phyloP scores from a whole-genome alignment of 257 asterid species.

The Plantago major region DNA sequence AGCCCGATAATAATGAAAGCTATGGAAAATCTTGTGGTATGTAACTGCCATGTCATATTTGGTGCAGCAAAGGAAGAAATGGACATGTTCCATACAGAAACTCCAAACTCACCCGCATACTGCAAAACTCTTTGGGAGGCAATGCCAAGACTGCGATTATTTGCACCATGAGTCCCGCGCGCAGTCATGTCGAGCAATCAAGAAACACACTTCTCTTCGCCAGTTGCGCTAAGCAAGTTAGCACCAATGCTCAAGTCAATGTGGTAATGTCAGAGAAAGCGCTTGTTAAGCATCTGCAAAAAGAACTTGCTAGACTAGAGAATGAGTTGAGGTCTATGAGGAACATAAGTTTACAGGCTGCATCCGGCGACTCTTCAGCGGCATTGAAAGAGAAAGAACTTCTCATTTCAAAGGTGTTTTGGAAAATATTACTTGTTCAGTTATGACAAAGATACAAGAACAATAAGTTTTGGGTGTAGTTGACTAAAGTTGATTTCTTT shows the following conservation, averaged over 20 bases:
- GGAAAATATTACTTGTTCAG: not conserved
- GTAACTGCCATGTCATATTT: not conserved
- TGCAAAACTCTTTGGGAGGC: conserved; percentile 85
- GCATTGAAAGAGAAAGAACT: conserved; percentile 67
- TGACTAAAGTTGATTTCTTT: not conserved
- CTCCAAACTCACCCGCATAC: conserved; percentile 88
- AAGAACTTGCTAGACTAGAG: conserved; percentile 68
- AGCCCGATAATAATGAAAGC: too few relatives aligned
- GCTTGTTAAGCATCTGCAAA: conserved; percentile 78
- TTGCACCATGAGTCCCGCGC: conserved; percentile 98
- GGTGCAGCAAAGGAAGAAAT: conserved; percentile 78
- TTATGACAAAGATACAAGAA: not conserved
- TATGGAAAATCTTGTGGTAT: not conserved
- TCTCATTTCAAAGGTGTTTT: conserved; percentile 68
- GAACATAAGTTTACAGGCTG: conserved; percentile 40
- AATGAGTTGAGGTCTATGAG: conserved; percentile 53
- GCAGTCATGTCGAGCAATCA: conserved; percentile 79
- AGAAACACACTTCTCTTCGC: conserved; percentile 90
- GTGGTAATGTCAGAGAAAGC: conserved; percentile 91
- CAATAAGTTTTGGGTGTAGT: not conserved
- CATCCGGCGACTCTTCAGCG: conserved; percentile 38
- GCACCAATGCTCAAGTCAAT: conserved; percentile 75
- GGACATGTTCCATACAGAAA: conserved; percentile 89
- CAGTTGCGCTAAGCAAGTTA: conserved; percentile 89
- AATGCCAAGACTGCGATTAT: conserved; percentile 87